Evolutionary conservation across 495 filamentous ascomycete species (phyloP), one percentile per base, ranked within the genome.

Genomic region (Jackrogersella multiformis): DNA sequence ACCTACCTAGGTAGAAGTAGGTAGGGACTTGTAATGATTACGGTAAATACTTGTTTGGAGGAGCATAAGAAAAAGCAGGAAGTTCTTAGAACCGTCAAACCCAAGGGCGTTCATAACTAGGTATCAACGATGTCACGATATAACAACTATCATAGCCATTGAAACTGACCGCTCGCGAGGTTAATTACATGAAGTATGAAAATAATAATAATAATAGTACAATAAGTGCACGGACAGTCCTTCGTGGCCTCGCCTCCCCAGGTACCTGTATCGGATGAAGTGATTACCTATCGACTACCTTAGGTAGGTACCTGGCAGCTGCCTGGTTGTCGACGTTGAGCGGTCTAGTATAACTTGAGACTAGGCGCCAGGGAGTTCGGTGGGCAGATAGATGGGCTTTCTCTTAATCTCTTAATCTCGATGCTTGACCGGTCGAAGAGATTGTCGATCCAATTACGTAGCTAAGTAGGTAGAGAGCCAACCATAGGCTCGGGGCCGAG

Each of bases 401-500:
- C 7, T 30, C 7, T 30, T 30, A 3, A 4, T 32, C n/a, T 49
- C 45, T 32, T 18, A 18, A 49, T 32, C 45, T 49, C 45, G n/a
- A 45, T 45, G 13, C 21, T 54, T 59, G 48, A 48, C 63, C 56
- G 48, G 63, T 66, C 36, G 39, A 60, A 66, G 18, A 34, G 7
- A 24, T 10, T 4, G 51, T 28, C 51, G 41, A 16, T 56, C 7
- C 51, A 23, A 20, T 15, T 46, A 49, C 28, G 44, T 38, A 26
- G n/a, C 10, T 42, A 13, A 1, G 16, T 30, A 30, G n/a, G n/a
- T n/a, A 30, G 26, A 7, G 3, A 30, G 4, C 26, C n/a, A 34
- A 10, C 28, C 42, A 13, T 34, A 16, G 12, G 38, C 10, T 69
- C 66, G 59, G 66, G 18, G 46, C 66, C 66, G 66, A 69, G 60